Conservation (phyloP, 2,329 filamentous ascomycete species). For the Claviceps purpurea region DNA sequence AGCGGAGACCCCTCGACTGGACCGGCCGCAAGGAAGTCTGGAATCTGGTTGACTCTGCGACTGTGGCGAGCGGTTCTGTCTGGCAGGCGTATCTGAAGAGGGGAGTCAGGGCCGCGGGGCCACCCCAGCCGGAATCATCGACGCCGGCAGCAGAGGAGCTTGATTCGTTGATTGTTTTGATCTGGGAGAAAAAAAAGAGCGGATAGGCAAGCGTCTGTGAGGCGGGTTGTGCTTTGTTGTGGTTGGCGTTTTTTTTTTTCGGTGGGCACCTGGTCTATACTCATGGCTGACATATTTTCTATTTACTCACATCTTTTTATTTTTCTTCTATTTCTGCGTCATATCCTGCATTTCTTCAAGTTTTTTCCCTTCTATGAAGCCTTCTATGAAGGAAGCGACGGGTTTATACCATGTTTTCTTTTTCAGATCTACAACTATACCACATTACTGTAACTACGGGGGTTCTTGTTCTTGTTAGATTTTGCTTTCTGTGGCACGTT, state of each 20-base stretch:
- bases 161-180: slow-evolving; percentile 27
- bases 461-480: neutral
- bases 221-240: neutral
- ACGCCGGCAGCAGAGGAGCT: slow-evolving; percentile 12
- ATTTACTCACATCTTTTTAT: neutral
- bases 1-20: slow-evolving; percentile 22
- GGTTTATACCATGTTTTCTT: too few species aligned
- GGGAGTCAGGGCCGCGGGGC: slow-evolving; percentile 8
- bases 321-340: neutral
- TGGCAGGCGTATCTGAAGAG: slow-evolving; percentile 34
- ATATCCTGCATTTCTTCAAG: neutral
- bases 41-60: slow-evolving; percentile 26
- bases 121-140: slow-evolving; percentile 4
- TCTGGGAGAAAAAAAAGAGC: slow-evolving; percentile 20
- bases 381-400: too few species aligned
- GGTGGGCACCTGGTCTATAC: too few species aligned
- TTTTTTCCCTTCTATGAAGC: too few species aligned
- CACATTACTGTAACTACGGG: neutral
- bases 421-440: neutral
- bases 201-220: neutral
- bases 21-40: slow-evolving; percentile 25
- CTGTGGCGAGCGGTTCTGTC: slow-evolving; percentile 23
- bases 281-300: neutral
- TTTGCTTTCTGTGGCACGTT: too few species aligned
- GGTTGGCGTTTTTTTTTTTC: neutral